Base-by-base conservation (phyloP, 129 eudicot genomes). In the Gnaphalium uliginosum region DNA sequence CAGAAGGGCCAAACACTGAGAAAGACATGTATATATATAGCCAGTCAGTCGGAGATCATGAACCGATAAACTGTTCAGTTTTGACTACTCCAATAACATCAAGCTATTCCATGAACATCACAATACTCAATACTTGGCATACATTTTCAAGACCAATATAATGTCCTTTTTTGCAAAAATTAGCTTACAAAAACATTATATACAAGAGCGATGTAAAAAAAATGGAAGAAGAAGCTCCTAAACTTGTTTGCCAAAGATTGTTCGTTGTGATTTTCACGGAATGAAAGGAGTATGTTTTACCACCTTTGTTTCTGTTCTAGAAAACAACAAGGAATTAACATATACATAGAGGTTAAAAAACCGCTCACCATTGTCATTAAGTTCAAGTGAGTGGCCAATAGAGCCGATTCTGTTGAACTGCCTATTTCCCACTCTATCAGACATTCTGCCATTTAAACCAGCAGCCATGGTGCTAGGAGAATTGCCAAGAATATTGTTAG, bases 1-100 rank as follows among this genome's bases (percentile, higher is more conserved):
- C 95, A 58, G 90, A 63, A 50, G 89, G 72, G 27, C 86, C 87
- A 84, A 85, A 88, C 58, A 79, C 98, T 94, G 90, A 75, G 66
- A 76, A 80, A 43, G 78, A 46, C 14, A 43, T 43, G 18, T 11
- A 43, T 43, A 46, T 41, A 41, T 41, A 46, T 46, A 46, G 53
- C 5, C 53, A 14, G 17, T 46, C 18, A 46, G 6, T 46, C 53
- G 9, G 18, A 46, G 53, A 46, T 46, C 53, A 46, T 46, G 53
- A 46, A 46, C 53, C 53, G 5, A 46, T 14, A 46, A 43, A 8
- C 48, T 41, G 53, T 46, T 46, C 51, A 14, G 18, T 14, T 46
- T 46, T 46, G 53, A 14, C 53, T 13, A 46, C 53, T 46, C n/a
- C 18, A 11, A 46, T 46, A 46, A 14, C n/a, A 46, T 46, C 53